Conservation (phyloP, 2,329 filamentous ascomycete genomes). For the Ophiostoma sp. region DNA sequence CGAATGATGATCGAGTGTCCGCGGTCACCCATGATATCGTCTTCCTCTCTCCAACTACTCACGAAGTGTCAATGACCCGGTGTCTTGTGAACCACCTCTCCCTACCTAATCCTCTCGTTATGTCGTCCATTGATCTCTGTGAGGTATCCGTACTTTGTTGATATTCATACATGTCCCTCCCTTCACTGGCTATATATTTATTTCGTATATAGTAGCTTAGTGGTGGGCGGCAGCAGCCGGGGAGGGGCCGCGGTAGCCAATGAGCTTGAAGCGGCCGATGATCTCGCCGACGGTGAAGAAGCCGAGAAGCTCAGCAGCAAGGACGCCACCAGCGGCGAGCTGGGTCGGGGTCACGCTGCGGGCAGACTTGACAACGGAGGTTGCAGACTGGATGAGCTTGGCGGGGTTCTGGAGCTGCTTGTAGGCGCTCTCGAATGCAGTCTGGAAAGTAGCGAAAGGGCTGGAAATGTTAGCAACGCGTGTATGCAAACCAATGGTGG, state of each 20-base stretch:
- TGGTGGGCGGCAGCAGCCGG: constrained; percentile 54
- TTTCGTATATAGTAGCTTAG: constrained; percentile 34
- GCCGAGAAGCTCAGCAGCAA: constrained; percentile 79
- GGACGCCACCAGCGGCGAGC: constrained; percentile 66
- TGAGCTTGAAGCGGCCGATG: constrained; percentile 87
- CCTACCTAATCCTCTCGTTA: not conserved
- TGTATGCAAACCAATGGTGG: not conserved
- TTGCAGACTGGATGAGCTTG: constrained; percentile 48
- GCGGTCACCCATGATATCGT: not conserved
- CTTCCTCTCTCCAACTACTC: constrained; percentile 2
- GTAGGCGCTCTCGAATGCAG: constrained; percentile 71
- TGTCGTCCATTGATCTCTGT: not conserved
- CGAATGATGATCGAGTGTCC: not conserved
- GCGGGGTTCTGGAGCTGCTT: constrained; percentile 65
- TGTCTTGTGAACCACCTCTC: not conserved
- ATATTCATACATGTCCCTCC: constrained; percentile 12
- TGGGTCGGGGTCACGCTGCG: constrained; percentile 68
- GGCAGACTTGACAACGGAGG: constrained; percentile 40
- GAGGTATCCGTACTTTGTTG: not conserved
- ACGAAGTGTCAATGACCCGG: not conserved
- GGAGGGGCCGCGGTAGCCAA: constrained; percentile 75
- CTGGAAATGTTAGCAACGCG: constrained; percentile 40
- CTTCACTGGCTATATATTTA: not conserved
- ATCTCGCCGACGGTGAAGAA: constrained; percentile 99
- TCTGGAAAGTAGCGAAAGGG: constrained; percentile 73